Evolutionary conservation across 768 basidiomycete genomes (phyloP).

Genomic region (Clavulina sp.): DNA sequence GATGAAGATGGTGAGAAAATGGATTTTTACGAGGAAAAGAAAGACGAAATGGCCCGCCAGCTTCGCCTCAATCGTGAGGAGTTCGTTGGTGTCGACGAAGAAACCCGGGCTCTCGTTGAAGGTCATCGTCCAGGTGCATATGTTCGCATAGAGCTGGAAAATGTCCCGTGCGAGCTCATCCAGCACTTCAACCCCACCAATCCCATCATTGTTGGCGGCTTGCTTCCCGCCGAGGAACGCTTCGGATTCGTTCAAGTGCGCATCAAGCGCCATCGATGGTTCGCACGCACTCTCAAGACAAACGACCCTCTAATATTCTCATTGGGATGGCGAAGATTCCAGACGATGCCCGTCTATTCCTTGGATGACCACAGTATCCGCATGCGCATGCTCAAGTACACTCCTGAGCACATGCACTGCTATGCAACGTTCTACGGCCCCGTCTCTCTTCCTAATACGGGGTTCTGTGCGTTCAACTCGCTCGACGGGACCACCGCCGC

Average conservation of each 20-base stretch:
- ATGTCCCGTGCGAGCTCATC: constrained; percentile 81
- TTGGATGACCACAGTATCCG: constrained; percentile 95
- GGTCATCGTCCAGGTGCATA: constrained; percentile 84
- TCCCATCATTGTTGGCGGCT: constrained; percentile 83
- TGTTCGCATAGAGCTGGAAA: constrained; percentile 72
- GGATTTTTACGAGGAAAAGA: constrained; percentile 84
- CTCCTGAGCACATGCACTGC: constrained; percentile 99
- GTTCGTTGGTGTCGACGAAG: constrained; percentile 61
- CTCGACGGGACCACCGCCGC: constrained; percentile 45
- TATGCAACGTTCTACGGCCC: constrained; percentile 97
- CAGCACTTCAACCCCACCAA: constrained; percentile 84
- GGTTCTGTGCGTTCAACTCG: constrained; percentile 93
- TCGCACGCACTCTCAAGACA: constrained; percentile 75
- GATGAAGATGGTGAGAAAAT: constrained; percentile 36
- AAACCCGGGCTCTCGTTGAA: constrained; percentile 68
- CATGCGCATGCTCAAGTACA: constrained; percentile 99
- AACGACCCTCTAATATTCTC: constrained; percentile 95
- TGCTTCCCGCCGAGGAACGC: constrained; percentile 74
- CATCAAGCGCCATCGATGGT: constrained; percentile 95
- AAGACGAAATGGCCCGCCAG: constrained; percentile 79
- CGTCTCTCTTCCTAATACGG: constrained; percentile 78
- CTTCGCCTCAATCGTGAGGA: constrained; percentile 68
- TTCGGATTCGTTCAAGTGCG: constrained; percentile 91
- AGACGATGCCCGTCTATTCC: constrained; percentile 86
- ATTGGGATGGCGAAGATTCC: constrained; percentile 95